Evolutionary conservation across 2,329 filamentous ascomycete genomes (phyloP), one percentile per base, ranked within the genome.

Genomic region (Talaromyces atroroseus): DNA sequence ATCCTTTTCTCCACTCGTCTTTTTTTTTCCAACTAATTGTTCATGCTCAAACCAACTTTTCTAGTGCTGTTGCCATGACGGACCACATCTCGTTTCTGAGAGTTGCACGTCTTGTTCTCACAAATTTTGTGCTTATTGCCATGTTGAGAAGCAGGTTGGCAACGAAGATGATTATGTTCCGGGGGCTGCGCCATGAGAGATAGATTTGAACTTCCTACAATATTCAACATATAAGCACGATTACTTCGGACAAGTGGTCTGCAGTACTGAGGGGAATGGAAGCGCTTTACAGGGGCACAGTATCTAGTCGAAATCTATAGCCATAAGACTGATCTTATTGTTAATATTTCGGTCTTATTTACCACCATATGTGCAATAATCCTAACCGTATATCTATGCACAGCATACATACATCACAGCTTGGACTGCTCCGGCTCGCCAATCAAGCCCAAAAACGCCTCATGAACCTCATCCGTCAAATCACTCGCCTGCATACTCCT

Each of bases 401-500:
- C 7, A 8, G 7, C 7, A 29, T 29, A 29, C 8, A 44, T 52
- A 29, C 8, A 44, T 52, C 63, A 65, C 49, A 69, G 44, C 55
- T 74, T 74, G 29, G 72, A 68, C 16, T 65, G 76, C 38, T 81
- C 82, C 3, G 81, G 79, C 62, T 92, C 89, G 0, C 90, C 92
- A 67, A 96, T 87, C 18, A 96, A 71, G 58, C 85, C 84, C 65
- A 88, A 71, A 71, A 96, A 97, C 0, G 91, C 88, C 34, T 78
- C 78, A 66, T 95, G 87, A 10, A 99, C 88, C 74, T 96, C 88
- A 18, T 94, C 90, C 0, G 92, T 96, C 68, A 99, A 75, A 73
- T 97, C 94, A 63, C 89, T 91, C 0, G 94, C 94, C 76, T 97
- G 94, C 68, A 99, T 75, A 68, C 89, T 90, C 61, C 94, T 82